Percentiles rank a stretch among this genome's conserved stretches.
Conservation (phyloP, 768 basidiomycete species). For the Boletus subcaerulescens region DNA sequence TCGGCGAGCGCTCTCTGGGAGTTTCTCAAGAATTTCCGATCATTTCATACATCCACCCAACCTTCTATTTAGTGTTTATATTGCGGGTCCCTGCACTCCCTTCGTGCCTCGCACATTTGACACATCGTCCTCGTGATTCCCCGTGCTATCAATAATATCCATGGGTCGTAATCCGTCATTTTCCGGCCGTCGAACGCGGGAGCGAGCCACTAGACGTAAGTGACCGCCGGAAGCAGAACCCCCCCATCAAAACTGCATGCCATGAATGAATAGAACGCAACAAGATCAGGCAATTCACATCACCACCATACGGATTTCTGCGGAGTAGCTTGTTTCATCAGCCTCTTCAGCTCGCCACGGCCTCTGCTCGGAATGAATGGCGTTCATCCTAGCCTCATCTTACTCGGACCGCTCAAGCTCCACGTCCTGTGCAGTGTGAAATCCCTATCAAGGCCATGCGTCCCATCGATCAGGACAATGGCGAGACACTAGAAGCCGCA, state of each 20-base stretch:
- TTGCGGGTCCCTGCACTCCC: constrained; percentile 15
- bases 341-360: constrained; percentile 3
- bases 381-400: constrained; percentile 14
- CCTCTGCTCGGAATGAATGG: constrained; percentile 17
- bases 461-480: constrained; percentile 18
- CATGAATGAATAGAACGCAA: constrained; percentile 22
- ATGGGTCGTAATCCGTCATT: constrained; percentile 9
- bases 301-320: constrained; percentile 11
- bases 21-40: constrained; percentile 17
- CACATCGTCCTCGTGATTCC: constrained; percentile 17
- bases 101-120: constrained; percentile 17
- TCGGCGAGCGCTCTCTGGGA: constrained; percentile 13
- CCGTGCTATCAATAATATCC: constrained; percentile 23
- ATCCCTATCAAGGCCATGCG: constrained; percentile 7
- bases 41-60: constrained; percentile 24
- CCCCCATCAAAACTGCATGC: constrained; percentile 22
- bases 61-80: constrained; percentile 26
- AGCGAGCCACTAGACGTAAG: constrained; percentile 34
- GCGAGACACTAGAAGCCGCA: constrained; percentile 14
- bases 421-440: constrained; percentile 31
- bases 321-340: constrained; percentile 16
- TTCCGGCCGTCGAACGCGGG: constrained; percentile 25
- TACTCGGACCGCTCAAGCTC: constrained; percentile 26
- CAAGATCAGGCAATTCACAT: constrained; percentile 11
- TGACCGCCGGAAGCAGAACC: constrained; percentile 25